phyloP scores from a whole-genome alignment of 1,284 basidiomycete genomes.

The Sporisorium exsertum region DNA sequence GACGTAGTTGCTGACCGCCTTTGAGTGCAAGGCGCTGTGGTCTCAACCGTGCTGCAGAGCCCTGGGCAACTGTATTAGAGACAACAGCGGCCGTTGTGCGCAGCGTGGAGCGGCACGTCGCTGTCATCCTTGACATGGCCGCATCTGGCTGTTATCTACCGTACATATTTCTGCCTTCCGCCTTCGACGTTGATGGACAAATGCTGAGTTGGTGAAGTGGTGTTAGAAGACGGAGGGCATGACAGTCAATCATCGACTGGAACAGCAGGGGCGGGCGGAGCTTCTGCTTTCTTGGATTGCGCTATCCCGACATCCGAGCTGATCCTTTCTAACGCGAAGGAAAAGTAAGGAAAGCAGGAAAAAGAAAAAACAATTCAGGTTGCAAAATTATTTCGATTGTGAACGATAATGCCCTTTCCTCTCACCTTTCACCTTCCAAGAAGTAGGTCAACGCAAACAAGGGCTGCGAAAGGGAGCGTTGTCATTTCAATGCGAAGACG shows the following conservation, averaged over 20 bases:
- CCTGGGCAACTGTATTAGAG: not conserved
- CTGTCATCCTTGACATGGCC: constrained; percentile 2
- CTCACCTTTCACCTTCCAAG: too few relatives aligned
- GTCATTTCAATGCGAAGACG: not conserved
- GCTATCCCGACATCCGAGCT: not conserved
- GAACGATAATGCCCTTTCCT: too few relatives aligned
- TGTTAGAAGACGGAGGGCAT: not conserved
- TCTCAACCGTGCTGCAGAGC: not conserved
- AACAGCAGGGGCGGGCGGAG: not conserved
- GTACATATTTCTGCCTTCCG: not conserved
- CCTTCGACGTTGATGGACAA: not conserved
- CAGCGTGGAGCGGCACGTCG: constrained; percentile 4
- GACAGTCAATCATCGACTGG: not conserved
- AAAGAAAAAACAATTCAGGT: not conserved
- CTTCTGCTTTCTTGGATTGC: not conserved
- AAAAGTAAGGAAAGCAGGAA: not conserved
- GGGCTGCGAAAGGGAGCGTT: too few relatives aligned
- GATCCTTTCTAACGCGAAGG: not conserved
- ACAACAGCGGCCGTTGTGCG: constrained; percentile 8
- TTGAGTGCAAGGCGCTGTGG: not conserved
- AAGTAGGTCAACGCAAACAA: too few relatives aligned
- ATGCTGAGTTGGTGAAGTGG: not conserved
- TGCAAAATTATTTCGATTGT: not conserved
- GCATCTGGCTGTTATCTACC: not conserved
- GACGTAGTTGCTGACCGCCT: not conserved